Conservation (phyloP, 192 early-diverging fungal genomes). For the Anaeromyces robustus region DNA sequence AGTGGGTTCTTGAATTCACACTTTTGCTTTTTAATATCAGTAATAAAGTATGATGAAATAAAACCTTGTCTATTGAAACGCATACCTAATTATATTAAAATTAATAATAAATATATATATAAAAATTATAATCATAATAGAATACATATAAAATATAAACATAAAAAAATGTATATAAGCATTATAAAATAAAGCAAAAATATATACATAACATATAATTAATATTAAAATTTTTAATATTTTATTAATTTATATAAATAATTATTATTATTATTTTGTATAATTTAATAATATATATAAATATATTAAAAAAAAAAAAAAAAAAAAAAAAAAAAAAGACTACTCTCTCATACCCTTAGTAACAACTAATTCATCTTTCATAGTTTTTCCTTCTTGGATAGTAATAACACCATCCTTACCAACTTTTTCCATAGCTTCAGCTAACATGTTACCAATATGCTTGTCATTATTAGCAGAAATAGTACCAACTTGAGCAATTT, state of each 20-base stretch:
- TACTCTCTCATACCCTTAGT: conserved; percentile 95
- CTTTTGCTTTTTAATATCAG: conserved; percentile 94
- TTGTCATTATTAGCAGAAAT: conserved; percentile 99
- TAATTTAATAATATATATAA: too few species aligned
- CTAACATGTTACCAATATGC: conserved; percentile 89
- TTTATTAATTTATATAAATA: too few species aligned
- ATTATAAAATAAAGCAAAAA: too few species aligned
- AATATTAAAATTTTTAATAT: too few species aligned
- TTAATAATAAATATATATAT: too few species aligned
- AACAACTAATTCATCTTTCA: conserved; percentile 95
- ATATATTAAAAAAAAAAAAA: too few species aligned
- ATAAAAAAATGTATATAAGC: too few species aligned
- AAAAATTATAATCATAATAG: too few species aligned
- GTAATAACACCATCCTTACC: conserved; percentile 99
- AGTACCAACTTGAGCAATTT: conserved; percentile 90
- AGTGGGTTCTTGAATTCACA: conserved; percentile 99
- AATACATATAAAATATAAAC: too few species aligned
- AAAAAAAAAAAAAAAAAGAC: too few species aligned
- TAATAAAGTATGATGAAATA: conserved; percentile 99
- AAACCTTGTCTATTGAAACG: conserved; percentile 93
- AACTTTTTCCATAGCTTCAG: conserved; percentile 99
- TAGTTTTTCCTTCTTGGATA: conserved; percentile 98
- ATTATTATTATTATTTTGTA: too few species aligned
- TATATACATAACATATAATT: too few species aligned
- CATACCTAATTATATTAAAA: conserved; percentile 31